Conservation (phyloP, 139 green algal species). For the Micromonas pusilla region DNA sequence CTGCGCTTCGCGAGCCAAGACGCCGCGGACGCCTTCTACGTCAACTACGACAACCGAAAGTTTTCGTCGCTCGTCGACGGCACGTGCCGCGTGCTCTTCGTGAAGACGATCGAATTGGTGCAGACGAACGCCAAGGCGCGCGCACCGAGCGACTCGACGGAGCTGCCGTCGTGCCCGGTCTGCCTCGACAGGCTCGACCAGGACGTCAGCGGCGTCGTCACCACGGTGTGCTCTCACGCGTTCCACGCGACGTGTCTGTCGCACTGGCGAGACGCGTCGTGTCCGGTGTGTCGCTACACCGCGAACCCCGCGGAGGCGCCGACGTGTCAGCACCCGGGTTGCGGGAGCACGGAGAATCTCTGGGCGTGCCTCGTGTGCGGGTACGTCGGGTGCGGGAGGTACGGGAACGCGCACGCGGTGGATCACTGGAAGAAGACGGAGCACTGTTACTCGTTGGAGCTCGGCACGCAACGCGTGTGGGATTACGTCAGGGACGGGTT, state of each 20-base stretch:
- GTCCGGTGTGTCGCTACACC: slow-evolving; percentile 45
- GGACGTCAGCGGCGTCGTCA: slow-evolving; percentile 86
- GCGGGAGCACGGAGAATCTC: slow-evolving; percentile 58
- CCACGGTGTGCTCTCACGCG: slow-evolving; percentile 89
- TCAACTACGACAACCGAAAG: slow-evolving; percentile 36
- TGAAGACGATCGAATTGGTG: slow-evolving; percentile 44
- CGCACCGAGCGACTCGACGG: slow-evolving; percentile 37
- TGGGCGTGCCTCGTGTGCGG: slow-evolving; percentile 99
- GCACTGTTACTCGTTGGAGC: slow-evolving; percentile 90
- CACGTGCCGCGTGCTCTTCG: slow-evolving; percentile 58
- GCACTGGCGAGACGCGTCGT: slow-evolving; percentile 41
- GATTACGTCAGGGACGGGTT: slow-evolving; percentile 93
- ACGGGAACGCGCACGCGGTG: slow-evolving; percentile 68
- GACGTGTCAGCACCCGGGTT: slow-evolving; percentile 63
- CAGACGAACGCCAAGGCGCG: slow-evolving; percentile 10
- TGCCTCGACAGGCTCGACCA: slow-evolving; percentile 93
- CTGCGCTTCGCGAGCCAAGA: slow-evolving; percentile 62
- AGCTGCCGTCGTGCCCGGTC: slow-evolving; percentile 90
- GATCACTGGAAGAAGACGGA: slow-evolving; percentile 72
- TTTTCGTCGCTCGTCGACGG: slow-evolving; percentile 75
- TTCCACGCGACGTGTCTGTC: slow-evolving; percentile 87
- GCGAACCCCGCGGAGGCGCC: slow-evolving; percentile 7
- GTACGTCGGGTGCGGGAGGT: slow-evolving; percentile 78
- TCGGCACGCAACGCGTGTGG: slow-evolving; percentile 90
- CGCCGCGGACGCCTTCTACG: slow-evolving; percentile 65